phyloP scores from a whole-genome alignment of 1,139 yeast species.

The Geotrichum fermentans region DNA sequence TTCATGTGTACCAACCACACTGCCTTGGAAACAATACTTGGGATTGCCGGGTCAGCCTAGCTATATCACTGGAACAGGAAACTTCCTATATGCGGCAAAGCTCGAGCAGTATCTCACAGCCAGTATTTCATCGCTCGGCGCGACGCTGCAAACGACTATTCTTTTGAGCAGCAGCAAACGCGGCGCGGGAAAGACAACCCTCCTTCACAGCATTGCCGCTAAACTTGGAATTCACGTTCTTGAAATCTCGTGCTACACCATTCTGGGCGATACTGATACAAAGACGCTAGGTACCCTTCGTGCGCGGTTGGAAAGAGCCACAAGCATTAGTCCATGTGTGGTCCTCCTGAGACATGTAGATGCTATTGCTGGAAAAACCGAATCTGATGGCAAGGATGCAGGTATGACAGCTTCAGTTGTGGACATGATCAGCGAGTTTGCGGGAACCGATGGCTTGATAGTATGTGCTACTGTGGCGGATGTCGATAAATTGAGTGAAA shows the following conservation, averaged over 20 bases:
- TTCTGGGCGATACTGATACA: constrained; percentile 58
- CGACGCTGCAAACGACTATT: constrained; percentile 54
- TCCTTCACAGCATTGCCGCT: constrained; percentile 52
- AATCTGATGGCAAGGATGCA: constrained; percentile 54
- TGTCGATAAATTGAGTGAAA: constrained; percentile 62
- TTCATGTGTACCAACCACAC: constrained; percentile 40
- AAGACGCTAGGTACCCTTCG: constrained; percentile 73
- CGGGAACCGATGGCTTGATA: constrained; percentile 43
- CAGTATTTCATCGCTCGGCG: constrained; percentile 35
- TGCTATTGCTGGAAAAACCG: constrained; percentile 61
- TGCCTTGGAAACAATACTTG: constrained; percentile 53
- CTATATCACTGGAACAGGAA: constrained; percentile 28
- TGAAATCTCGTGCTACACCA: constrained; percentile 61
- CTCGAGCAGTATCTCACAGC: constrained; percentile 40
- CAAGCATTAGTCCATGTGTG: constrained; percentile 44
- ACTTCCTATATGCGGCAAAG: constrained; percentile 49
- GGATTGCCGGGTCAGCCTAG: constrained; percentile 39
- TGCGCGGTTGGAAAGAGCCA: constrained; percentile 68
- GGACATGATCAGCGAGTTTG: constrained; percentile 55
- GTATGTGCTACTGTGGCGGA: constrained; percentile 70
- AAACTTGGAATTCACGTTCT: constrained; percentile 65
- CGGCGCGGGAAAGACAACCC: constrained; percentile 72
- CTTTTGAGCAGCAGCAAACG: constrained; percentile 64
- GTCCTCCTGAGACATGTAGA: constrained; percentile 72
- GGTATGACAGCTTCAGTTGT: constrained; percentile 57